Evolutionary conservation across 352 stramenopile genomes (phyloP).

Genomic region (Phytophthora tubulina): DNA sequence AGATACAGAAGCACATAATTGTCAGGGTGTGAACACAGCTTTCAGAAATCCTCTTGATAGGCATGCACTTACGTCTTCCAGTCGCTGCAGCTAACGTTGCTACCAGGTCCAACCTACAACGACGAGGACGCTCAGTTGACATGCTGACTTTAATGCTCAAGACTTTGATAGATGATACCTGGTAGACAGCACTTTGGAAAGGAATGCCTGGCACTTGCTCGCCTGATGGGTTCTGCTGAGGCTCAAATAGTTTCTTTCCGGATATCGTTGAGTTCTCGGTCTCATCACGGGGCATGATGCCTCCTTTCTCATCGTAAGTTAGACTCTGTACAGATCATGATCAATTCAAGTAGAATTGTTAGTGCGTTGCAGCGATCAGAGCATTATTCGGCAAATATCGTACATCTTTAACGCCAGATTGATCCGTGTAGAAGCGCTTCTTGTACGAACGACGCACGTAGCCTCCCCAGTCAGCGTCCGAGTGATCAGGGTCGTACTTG

Average conservation of each 20-base stretch:
- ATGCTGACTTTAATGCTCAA: neutral
- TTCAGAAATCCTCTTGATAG: neutral
- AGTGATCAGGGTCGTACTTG: slow-evolving; percentile 80
- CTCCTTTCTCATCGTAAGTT: slow-evolving; percentile 60
- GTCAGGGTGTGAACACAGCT: neutral
- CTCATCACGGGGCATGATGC: slow-evolving; percentile 57
- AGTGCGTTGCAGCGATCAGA: neutral
- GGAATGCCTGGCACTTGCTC: slow-evolving; percentile 62
- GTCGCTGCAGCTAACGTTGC: slow-evolving; percentile 49
- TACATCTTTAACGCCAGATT: slow-evolving; percentile 55
- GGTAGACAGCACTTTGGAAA: slow-evolving; percentile 77
- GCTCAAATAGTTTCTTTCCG: slow-evolving; percentile 71
- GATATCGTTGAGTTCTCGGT: slow-evolving; percentile 29
- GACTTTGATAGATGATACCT: slow-evolving; percentile 32
- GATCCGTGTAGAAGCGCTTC: slow-evolving; percentile 66
- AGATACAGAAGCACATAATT: neutral
- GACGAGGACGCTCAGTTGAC: neutral
- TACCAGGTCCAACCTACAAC: slow-evolving; percentile 58
- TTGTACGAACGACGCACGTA: slow-evolving; percentile 73
- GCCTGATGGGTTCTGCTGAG: slow-evolving; percentile 45
- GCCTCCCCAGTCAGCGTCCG: slow-evolving; percentile 79
- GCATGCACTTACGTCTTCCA: slow-evolving; percentile 75
- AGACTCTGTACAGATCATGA: slow-evolving; percentile 49
- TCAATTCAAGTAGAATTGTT: neutral
- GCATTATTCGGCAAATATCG: neutral